These are phyloP conservation scores for Exophiala sp. DNA, from an alignment of 2,329 filamentous ascomycete genomes.

Conservation along the genomic window DNA sequence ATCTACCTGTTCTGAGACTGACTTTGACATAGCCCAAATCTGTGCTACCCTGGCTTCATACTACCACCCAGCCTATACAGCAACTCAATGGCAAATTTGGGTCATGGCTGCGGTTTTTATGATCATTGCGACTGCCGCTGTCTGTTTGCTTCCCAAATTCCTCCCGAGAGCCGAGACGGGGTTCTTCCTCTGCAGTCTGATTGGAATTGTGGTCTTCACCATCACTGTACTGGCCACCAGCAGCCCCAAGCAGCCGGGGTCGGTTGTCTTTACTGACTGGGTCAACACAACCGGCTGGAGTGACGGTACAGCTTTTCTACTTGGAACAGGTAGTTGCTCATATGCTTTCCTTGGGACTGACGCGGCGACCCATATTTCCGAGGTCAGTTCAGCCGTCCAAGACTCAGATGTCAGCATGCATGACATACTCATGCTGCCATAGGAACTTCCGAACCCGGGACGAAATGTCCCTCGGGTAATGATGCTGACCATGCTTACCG, in stretches of 20 bases:
- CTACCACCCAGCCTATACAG: conserved; percentile 17
- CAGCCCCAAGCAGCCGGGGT: conserved; percentile 36
- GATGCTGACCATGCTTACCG: conserved; percentile 33
- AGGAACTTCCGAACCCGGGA: conserved; percentile 22
- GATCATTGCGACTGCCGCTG: not conserved
- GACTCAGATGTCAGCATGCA: too few species aligned
- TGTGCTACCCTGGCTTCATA: conserved; percentile 17
- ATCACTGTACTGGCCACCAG: too few species aligned
- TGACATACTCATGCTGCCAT: too few species aligned
- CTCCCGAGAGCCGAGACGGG: too few species aligned
- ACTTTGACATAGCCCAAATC: too few species aligned
- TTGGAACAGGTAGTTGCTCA: conserved; percentile 33
- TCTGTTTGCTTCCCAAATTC: too few species aligned
- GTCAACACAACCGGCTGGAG: conserved; percentile 64
- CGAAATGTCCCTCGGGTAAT: conserved; percentile 26
- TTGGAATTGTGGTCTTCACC: too few species aligned
- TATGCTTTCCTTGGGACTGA: conserved; percentile 31
- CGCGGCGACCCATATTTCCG: conserved; percentile 31
- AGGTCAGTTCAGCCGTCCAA: too few species aligned
- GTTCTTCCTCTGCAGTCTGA: too few species aligned
- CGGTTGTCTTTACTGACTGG: conserved; percentile 52
- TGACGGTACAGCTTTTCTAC: conserved; percentile 51
- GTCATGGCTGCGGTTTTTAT: not conserved
- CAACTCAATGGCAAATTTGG: conserved; percentile 28
- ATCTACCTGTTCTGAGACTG: too few species aligned